Evolutionary conservation across 805 yeast genomes (phyloP).

Genomic region (Metschnikowia sp.): DNA sequence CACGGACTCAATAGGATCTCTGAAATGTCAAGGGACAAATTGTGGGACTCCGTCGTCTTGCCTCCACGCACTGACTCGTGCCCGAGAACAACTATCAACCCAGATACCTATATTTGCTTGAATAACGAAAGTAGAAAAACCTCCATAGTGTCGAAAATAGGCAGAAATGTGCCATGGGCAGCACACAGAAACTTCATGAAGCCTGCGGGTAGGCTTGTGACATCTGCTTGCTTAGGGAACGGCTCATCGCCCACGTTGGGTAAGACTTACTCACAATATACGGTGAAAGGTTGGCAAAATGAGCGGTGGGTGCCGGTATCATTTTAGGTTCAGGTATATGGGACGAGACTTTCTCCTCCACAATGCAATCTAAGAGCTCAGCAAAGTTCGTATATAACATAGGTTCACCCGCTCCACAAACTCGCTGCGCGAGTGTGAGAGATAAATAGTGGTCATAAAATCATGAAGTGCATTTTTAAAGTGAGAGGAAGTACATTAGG

Average conservation of each 20-base stretch:
- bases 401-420: too few species aligned
- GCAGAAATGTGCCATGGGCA: conserved; percentile 27
- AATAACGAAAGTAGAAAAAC: conserved; percentile 17
- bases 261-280: conserved; percentile 18
- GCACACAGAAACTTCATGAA: conserved; percentile 17
- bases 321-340: not conserved
- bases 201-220: conserved; percentile 34
- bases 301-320: conserved; percentile 13
- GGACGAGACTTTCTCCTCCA: too few species aligned
- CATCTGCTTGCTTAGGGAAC: conserved; percentile 10
- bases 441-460: too few species aligned
- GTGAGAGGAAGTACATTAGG: too few species aligned
- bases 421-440: too few species aligned
- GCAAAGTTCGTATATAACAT: too few species aligned
- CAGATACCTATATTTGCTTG: conserved; percentile 22
- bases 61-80: conserved; percentile 47
- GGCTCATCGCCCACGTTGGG: conserved; percentile 12
- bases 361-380: too few species aligned
- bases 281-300: conserved; percentile 19
- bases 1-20: conserved; percentile 9
- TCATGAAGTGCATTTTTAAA: too few species aligned
- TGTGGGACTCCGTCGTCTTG: conserved; percentile 37
- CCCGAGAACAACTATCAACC: conserved; percentile 22
- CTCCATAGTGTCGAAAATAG: conserved; percentile 19
- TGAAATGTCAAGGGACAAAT: conserved; percentile 16